Evolutionary conservation across 1,139 yeast genomes (phyloP).

Genomic region (Taphrina confusa): DNA sequence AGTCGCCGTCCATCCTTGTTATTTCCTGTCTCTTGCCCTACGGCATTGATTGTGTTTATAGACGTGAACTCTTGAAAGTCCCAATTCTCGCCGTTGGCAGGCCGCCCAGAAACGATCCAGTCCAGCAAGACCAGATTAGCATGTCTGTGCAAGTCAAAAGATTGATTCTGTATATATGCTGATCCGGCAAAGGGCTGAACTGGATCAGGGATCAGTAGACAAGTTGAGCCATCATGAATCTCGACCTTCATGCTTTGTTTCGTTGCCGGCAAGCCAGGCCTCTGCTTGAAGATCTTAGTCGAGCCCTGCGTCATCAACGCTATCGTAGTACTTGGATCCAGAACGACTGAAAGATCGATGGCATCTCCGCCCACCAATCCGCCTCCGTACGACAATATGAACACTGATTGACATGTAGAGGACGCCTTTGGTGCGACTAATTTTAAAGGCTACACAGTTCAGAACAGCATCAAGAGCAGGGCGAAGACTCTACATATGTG

Average conservation of each 20-base stretch:
- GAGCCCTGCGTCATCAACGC: slow-evolving; percentile 36
- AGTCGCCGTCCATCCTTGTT: background rate
- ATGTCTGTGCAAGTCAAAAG: slow-evolving; percentile 15
- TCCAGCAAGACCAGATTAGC: slow-evolving; percentile 32
- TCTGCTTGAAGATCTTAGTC: slow-evolving; percentile 35
- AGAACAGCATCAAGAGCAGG: too few species aligned
- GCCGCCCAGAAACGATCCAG: slow-evolving; percentile 36
- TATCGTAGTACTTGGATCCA: slow-evolving; percentile 25
- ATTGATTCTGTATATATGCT: slow-evolving; percentile 30
- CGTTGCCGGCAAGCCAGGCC: slow-evolving; percentile 5
- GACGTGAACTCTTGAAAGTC: slow-evolving; percentile 18
- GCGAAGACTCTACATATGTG: slow-evolving; percentile 25
- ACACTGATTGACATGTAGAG: slow-evolving; percentile 18
- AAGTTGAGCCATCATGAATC: background rate
- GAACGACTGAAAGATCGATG: slow-evolving; percentile 7
- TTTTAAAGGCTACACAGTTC: slow-evolving; percentile 27
- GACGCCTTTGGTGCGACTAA: slow-evolving; percentile 31
- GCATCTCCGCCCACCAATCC: slow-evolving; percentile 37
- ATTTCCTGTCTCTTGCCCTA: background rate
- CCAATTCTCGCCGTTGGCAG: slow-evolving; percentile 34
- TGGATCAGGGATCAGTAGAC: slow-evolving; percentile 36
- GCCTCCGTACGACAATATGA: slow-evolving; percentile 36
- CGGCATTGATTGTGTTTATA: slow-evolving; percentile 15
- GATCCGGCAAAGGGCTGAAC: slow-evolving; percentile 35
- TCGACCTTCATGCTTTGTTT: slow-evolving; percentile 11